These are phyloP conservation scores for Dactylellina drechsleri DNA, from an alignment of 2,329 filamentous ascomycete genomes.

Conservation along the genomic window DNA sequence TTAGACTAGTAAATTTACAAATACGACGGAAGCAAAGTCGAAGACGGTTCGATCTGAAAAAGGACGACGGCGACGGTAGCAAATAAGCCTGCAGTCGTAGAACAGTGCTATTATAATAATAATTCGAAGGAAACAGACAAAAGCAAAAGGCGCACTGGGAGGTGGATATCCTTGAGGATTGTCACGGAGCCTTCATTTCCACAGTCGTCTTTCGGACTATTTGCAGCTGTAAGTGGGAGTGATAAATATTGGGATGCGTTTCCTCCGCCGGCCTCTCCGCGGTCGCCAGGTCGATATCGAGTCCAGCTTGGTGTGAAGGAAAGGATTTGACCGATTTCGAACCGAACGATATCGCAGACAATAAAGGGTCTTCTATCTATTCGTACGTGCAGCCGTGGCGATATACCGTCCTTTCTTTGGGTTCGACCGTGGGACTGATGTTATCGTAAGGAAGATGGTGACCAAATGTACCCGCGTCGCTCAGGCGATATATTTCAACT, in stretches of 20 bases:
- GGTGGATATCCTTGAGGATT: slow-evolving; percentile 20
- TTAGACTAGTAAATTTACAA: neutral
- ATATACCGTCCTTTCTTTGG: neutral
- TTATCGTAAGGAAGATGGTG: neutral
- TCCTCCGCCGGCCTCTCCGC: slow-evolving; percentile 50
- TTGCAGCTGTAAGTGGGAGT: neutral
- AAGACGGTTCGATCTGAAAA: neutral
- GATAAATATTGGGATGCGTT: slow-evolving; percentile 20
- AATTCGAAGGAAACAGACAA: neutral
- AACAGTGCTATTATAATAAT: too few relatives aligned
- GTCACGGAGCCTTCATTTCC: slow-evolving; percentile 54
- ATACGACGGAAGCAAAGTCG: neutral
- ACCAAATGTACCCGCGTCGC: slow-evolving; percentile 16
- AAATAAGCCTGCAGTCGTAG: too few relatives aligned
- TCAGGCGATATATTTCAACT: slow-evolving; percentile 6
- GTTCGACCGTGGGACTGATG: neutral
- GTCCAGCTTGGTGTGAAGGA: slow-evolving; percentile 35
- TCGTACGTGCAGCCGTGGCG: neutral
- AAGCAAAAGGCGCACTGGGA: slow-evolving; percentile 34
- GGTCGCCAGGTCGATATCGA: slow-evolving; percentile 40
- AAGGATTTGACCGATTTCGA: neutral
- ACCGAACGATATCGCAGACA: neutral
- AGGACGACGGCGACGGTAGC: too few relatives aligned
- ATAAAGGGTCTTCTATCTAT: neutral
- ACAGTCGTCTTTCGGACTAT: slow-evolving; percentile 26